These are phyloP conservation scores for Xylaria sp. DNA, from an alignment of 2,329 filamentous ascomycete genomes.

Conservation along the genomic window DNA sequence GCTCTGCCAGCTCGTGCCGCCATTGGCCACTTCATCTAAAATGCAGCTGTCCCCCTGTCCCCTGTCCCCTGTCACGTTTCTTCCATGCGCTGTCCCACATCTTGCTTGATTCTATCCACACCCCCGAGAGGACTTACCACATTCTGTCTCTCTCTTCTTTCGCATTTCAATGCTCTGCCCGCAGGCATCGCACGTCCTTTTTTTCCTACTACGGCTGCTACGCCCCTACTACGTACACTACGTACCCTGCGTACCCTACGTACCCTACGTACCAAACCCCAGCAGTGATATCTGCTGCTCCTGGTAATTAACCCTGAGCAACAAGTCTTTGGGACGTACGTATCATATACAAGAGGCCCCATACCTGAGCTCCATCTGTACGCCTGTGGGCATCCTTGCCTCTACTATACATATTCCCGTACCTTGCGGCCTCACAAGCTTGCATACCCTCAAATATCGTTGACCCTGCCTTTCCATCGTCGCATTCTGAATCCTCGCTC, in stretches of 20 bases:
- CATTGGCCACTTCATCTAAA: slow-evolving; percentile 59
- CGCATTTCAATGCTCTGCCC: slow-evolving; percentile 32
- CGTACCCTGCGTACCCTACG: too few species aligned
- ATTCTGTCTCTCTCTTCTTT: slow-evolving; percentile 33
- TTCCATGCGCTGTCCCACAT: slow-evolving; percentile 53
- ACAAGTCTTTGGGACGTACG: slow-evolving; percentile 25
- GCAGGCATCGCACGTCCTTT: slow-evolving; percentile 36
- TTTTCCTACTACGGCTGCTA: slow-evolving; percentile 25
- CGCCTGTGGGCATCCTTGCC: slow-evolving; percentile 34
- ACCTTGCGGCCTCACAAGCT: slow-evolving; percentile 36
- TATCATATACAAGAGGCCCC: slow-evolving; percentile 31
- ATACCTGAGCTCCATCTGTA: slow-evolving; percentile 29
- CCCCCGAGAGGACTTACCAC: slow-evolving; percentile 35
- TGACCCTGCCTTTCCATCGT: slow-evolving; percentile 36
- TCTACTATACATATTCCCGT: slow-evolving; percentile 31
- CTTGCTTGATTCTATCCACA: slow-evolving; percentile 41
- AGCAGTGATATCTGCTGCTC: slow-evolving; percentile 35
- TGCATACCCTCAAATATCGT: slow-evolving; percentile 38
- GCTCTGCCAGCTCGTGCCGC: slow-evolving; percentile 38
- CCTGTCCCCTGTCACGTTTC: slow-evolving; percentile 51
- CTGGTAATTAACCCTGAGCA: slow-evolving; percentile 31
- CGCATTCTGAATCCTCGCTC: slow-evolving; percentile 35
- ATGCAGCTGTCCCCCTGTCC: slow-evolving; percentile 43
- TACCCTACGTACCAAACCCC: too few species aligned
- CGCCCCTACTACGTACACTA: too few species aligned